Conservation (phyloP, 495 filamentous ascomycete genomes). For the Penicillium samsonianum region DNA sequence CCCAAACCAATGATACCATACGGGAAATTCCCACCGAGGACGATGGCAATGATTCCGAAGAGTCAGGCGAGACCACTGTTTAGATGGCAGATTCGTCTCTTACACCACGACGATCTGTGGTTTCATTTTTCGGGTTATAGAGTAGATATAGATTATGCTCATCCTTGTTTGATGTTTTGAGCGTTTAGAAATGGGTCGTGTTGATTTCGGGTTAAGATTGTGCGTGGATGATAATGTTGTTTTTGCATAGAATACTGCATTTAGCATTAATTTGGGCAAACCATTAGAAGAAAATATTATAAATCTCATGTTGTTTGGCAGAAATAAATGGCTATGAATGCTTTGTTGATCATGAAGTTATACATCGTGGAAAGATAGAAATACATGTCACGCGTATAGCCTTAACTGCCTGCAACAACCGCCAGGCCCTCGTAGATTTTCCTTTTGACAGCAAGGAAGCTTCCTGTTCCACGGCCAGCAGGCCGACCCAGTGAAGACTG, state of each 20-base stretch:
- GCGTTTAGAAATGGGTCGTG: background rate
- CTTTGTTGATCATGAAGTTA: slow-evolving; percentile 13
- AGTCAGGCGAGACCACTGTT: slow-evolving; percentile 21
- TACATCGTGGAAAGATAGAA: slow-evolving; percentile 15
- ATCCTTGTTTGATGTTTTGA: background rate
- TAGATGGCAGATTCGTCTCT: background rate
- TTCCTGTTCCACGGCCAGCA: slow-evolving; percentile 45
- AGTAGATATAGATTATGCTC: slow-evolving; percentile 4
- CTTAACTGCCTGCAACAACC: slow-evolving; percentile 69
- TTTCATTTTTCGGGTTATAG: background rate
- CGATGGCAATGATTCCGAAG: slow-evolving; percentile 25
- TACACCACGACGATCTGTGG: background rate
- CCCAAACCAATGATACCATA: slow-evolving; percentile 53
- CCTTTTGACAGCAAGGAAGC: slow-evolving; percentile 74
- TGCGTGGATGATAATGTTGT: background rate
- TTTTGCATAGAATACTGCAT: background rate
- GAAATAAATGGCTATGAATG: background rate
- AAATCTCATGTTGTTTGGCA: background rate
- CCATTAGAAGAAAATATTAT: background rate
- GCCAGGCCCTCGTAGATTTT: slow-evolving; percentile 84
- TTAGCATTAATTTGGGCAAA: background rate
- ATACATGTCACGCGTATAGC: slow-evolving; percentile 15
- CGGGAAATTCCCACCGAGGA: slow-evolving; percentile 41
- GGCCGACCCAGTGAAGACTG: slow-evolving; percentile 40
- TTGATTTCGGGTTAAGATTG: background rate